These are phyloP conservation scores for Polytrichum commune DNA, from an alignment of 225 moss, liverwort and hornwort species.

Conservation along the genomic window DNA sequence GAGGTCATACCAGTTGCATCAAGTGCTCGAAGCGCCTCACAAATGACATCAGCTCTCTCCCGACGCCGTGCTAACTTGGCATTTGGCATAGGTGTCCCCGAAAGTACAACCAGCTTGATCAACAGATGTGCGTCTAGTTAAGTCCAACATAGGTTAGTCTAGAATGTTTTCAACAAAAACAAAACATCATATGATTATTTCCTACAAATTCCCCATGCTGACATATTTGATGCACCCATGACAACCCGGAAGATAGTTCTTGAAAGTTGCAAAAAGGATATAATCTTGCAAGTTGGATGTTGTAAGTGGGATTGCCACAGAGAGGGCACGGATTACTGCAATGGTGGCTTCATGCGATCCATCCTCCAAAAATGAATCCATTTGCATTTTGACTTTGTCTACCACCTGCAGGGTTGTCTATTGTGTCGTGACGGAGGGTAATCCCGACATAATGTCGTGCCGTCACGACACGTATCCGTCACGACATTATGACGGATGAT, in stretches of 20 bases:
- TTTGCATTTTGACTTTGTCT: constrained; percentile 96
- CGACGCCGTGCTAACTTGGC: constrained; percentile 68
- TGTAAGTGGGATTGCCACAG: constrained; percentile 85
- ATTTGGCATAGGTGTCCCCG: constrained; percentile 72
- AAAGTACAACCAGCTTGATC: constrained; percentile 89
- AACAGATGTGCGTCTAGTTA: constrained; percentile 68
- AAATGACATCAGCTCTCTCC: constrained; percentile 90
- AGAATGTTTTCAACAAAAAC: background rate
- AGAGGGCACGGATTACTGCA: constrained; percentile 86
- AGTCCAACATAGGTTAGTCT: constrained; percentile 18
- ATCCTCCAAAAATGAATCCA: constrained; percentile 97
- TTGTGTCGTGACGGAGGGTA: too few relatives aligned
- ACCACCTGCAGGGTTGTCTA: too few relatives aligned
- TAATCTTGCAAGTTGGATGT: constrained; percentile 88
- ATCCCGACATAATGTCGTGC: too few relatives aligned
- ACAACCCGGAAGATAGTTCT: too few relatives aligned
- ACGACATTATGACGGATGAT: too few relatives aligned
- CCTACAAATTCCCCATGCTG: constrained; percentile 9
- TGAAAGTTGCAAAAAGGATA: constrained; percentile 48
- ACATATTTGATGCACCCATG: too few relatives aligned
- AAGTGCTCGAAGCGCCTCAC: constrained; percentile 94
- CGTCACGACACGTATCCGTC: too few relatives aligned
- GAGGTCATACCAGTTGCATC: constrained; percentile 78
- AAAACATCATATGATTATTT: background rate
- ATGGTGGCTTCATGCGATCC: constrained; percentile 95